These are phyloP conservation scores for Penicillium silybi DNA, from an alignment of 495 filamentous ascomycete genomes.

Conservation along the genomic window DNA sequence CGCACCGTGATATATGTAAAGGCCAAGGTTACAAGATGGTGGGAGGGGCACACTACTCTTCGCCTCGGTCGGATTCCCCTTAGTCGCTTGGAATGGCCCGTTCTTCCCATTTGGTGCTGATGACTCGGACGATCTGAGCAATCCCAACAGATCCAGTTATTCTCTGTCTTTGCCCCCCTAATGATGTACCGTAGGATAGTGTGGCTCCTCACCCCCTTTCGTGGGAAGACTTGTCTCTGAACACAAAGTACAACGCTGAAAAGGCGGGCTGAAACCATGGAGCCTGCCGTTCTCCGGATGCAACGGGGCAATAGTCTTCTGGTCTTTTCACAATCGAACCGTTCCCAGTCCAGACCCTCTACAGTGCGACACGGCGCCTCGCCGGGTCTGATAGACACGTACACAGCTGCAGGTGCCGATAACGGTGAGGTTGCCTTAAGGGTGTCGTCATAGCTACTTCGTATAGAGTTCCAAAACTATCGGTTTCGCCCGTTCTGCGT, in stretches of 20 bases:
- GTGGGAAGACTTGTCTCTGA: neutral
- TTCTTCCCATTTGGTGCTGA: neutral
- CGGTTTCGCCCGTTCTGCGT: slow-evolving; percentile 16
- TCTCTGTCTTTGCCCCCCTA: neutral
- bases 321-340: slow-evolving; percentile 10
- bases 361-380: slow-evolving; percentile 16
- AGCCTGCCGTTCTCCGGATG: slow-evolving; percentile 18
- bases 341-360: slow-evolving; percentile 3
- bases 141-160: neutral
- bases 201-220: neutral
- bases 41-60: slow-evolving; percentile 1
- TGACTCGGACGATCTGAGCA: neutral
- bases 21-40: neutral
- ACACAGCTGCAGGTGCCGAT: neutral
- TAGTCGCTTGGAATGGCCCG: neutral
- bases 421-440: neutral
- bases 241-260: neutral
- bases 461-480: slow-evolving; percentile 9
- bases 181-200: neutral
- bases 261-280: slow-evolving; percentile 12
- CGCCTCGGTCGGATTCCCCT: slow-evolving; percentile 10
- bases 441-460: neutral
- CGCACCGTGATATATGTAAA: slow-evolving; percentile 6
- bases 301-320: slow-evolving; percentile 1
- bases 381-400: neutral